Evolutionary conservation across 106 monocot species (phyloP), one percentile per base, ranked within the genome.

Genomic region (Amphibolis antarctica): DNA sequence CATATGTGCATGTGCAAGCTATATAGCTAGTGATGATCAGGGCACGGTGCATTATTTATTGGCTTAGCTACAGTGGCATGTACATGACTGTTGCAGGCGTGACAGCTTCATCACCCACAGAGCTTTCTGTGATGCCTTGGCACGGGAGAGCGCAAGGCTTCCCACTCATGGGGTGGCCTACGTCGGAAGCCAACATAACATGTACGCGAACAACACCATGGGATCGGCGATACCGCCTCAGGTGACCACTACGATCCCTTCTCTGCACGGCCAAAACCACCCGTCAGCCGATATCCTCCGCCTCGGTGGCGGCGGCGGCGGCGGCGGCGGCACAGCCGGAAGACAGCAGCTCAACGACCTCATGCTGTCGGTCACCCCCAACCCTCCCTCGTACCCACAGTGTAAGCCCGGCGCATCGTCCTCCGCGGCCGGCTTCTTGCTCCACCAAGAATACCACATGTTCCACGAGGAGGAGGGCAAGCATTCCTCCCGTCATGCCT

Each of bases 31-130:
- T n/a, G n/a, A n/a, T n/a, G n/a, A n/a, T n/a, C n/a, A n/a, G n/a
- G n/a, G n/a, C n/a, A n/a, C n/a, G n/a, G n/a, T n/a, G n/a, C n/a
- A n/a, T n/a, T n/a, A n/a, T n/a, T n/a, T n/a, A n/a, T n/a, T n/a
- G n/a, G n/a, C n/a, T n/a, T n/a, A n/a, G n/a, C n/a, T n/a, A n/a
- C n/a, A n/a, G n/a, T n/a, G n/a, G n/a, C n/a, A n/a, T n/a, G n/a
- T n/a, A n/a, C 2, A 36, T 36, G 36, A 36, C 4, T 36, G 4
- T 36, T 46, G 5, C 73, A 73, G 73, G 66, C 65, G 73, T 21
- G 73, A 73, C 42, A 73, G 73, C 66, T 73, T 73, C 66, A 73
- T 73, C 44, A 73, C 73, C 20, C 73, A 73, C 65, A 46, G 73
- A 20, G 73, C 73, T 5, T 73, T 73, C 66, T 73, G 73, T 45